phyloP scores from a whole-genome alignment of 139 green algal species.

The Asterochloris sp. region DNA sequence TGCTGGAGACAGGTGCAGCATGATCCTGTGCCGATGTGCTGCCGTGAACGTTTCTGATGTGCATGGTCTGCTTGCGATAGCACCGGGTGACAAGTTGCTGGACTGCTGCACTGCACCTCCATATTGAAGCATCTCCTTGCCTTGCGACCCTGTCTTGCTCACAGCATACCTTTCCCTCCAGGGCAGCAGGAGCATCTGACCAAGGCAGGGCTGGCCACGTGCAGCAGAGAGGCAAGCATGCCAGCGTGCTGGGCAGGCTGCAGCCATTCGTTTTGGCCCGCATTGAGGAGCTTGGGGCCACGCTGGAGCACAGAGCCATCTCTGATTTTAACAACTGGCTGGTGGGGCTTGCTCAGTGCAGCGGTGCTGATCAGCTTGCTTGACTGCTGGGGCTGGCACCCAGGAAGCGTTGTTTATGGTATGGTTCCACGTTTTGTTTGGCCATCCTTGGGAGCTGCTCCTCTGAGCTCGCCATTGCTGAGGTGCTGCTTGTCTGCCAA shows the following conservation, averaged over 20 bases:
- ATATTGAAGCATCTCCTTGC: neutral
- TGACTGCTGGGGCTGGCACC: neutral
- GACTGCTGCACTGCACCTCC: neutral
- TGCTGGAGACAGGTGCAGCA: neutral
- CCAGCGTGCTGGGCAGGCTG: conserved; percentile 24
- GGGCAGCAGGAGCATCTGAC: neutral
- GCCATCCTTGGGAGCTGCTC: neutral
- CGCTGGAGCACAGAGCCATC: conserved; percentile 53
- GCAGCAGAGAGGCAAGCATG: neutral
- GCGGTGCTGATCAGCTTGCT: neutral
- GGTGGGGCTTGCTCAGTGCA: conserved; percentile 22
- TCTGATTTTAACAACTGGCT: conserved; percentile 77
- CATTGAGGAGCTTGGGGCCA: conserved; percentile 41
- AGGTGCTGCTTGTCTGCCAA: neutral
- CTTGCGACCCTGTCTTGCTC: neutral
- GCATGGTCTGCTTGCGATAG: neutral
- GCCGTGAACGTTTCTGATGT: neutral
- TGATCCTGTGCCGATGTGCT: neutral
- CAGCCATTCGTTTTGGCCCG: conserved; percentile 38
- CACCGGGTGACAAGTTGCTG: neutral
- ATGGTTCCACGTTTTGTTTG: neutral
- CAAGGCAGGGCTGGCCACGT: neutral
- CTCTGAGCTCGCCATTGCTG: neutral
- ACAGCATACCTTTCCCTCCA: neutral
- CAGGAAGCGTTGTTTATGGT: neutral